phyloP scores from a whole-genome alignment of 306 rosid species.

The Dryas alaskensis region DNA sequence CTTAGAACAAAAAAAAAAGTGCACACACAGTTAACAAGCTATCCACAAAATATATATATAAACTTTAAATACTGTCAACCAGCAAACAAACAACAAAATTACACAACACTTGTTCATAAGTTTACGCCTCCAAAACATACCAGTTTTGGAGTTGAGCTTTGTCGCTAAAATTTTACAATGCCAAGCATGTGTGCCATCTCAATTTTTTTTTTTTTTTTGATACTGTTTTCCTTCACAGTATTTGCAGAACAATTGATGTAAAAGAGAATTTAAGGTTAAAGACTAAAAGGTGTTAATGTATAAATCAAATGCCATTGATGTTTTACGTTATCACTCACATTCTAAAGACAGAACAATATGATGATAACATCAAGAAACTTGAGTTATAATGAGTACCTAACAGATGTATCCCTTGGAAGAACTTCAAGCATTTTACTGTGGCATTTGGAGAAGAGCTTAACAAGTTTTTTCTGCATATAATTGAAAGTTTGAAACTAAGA shows the following conservation, averaged over 20 bases:
- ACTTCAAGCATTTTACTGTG: slow-evolving; percentile 81
- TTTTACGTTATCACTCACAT: background rate
- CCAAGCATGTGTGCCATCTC: background rate
- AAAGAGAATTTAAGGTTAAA: background rate
- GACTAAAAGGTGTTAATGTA: background rate
- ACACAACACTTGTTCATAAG: background rate
- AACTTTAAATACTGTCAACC: background rate
- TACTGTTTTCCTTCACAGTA: background rate
- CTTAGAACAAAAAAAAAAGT: too few species aligned
- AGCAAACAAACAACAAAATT: background rate
- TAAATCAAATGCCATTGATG: background rate
- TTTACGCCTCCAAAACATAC: background rate
- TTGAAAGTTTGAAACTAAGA: slow-evolving; percentile 14
- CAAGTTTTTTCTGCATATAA: slow-evolving; percentile 57
- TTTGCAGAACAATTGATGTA: background rate
- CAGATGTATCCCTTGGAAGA: slow-evolving; percentile 49
- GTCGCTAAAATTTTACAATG: too few species aligned
- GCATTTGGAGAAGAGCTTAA: slow-evolving; percentile 64
- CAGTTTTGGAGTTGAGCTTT: background rate
- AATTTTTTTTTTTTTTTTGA: background rate
- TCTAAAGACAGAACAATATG: background rate
- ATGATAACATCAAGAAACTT: slow-evolving; percentile 9
- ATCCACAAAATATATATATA: background rate
- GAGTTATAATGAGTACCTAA: slow-evolving; percentile 47
- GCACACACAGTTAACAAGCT: background rate